A percentile compares a stretch with the other conserved stretches of the same genome.
These are phyloP conservation scores for Aspergillus wentii DNA, from an alignment of 495 filamentous ascomycete species.

Conservation along the genomic window DNA sequence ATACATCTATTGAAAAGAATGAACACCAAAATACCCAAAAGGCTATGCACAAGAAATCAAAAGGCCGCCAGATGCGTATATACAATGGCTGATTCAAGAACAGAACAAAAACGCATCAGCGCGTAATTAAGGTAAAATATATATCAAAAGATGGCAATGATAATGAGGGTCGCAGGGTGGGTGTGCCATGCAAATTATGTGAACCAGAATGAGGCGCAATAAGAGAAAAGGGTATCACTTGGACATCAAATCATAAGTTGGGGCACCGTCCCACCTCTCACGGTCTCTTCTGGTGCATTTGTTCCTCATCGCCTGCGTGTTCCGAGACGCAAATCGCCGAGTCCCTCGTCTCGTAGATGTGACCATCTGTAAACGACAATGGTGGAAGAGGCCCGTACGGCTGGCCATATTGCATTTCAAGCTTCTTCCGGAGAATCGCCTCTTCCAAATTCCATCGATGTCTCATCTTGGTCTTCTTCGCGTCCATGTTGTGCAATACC, in stretches of 20 bases:
- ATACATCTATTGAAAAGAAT: conserved; percentile 22
- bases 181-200: conserved; percentile 1
- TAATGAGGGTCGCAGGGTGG: too few relatives aligned
- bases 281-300: conserved; percentile 11
- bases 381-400: conserved; percentile 45
- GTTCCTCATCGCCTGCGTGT: conserved; percentile 9
- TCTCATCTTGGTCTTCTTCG: conserved; percentile 45
- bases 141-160: conserved; percentile 8
- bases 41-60: conserved; percentile 25
- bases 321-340: conserved; percentile 19
- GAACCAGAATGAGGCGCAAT: conserved; percentile 1
- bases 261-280: conserved; percentile 11
- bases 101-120: conserved; percentile 5
- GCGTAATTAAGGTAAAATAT: conserved; percentile 1
- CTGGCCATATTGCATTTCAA: conserved; percentile 47
- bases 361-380: conserved; percentile 27
- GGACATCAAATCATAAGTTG: conserved; percentile 19
- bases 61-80: conserved; percentile 21
- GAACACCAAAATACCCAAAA: conserved; percentile 14
- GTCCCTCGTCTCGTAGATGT: conserved; percentile 19
- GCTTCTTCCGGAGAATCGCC: conserved; percentile 55
- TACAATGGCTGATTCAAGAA: conserved; percentile 7
- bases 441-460: conserved; percentile 59
- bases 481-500: conserved; percentile 40
- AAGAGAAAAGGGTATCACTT: conserved; percentile 23